phyloP scores from a whole-genome alignment of 192 early-diverging fungal species.

The Coemansia sp. region DNA sequence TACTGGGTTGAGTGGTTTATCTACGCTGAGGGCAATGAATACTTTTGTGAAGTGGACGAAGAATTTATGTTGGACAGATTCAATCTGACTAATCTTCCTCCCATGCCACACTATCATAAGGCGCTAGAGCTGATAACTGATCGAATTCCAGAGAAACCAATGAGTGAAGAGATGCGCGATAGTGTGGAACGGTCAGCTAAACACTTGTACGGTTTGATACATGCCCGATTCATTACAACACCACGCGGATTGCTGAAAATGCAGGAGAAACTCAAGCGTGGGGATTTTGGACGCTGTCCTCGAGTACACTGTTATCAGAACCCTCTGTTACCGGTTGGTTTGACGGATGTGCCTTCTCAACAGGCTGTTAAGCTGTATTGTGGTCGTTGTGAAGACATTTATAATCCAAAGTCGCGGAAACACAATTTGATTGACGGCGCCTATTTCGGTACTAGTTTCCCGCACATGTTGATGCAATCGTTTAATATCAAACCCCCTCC shows the following conservation, averaged over 20 bases:
- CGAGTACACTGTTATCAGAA: slow-evolving; percentile 89
- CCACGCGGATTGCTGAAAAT: slow-evolving; percentile 89
- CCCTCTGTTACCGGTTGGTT: slow-evolving; percentile 84
- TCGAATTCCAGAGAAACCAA: slow-evolving; percentile 44
- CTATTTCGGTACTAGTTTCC: slow-evolving; percentile 94
- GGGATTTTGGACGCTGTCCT: slow-evolving; percentile 95
- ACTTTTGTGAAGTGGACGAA: slow-evolving; percentile 98
- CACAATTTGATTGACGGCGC: slow-evolving; percentile 91
- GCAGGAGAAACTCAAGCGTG: slow-evolving; percentile 92
- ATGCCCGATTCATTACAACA: slow-evolving; percentile 94
- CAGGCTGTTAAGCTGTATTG: slow-evolving; percentile 95
- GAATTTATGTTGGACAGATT: slow-evolving; percentile 96
- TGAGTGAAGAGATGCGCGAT: slow-evolving; percentile 65
- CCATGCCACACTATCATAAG: slow-evolving; percentile 82
- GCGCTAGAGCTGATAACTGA: slow-evolving; percentile 93
- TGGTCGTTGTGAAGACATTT: slow-evolving; percentile 94
- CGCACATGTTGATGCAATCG: slow-evolving; percentile 93
- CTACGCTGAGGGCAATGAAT: slow-evolving; percentile 89
- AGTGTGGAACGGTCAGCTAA: slow-evolving; percentile 85
- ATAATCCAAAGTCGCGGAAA: slow-evolving; percentile 83
- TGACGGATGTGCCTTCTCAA: slow-evolving; percentile 80
- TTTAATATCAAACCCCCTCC: slow-evolving; percentile 82
- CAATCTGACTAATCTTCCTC: slow-evolving; percentile 91
- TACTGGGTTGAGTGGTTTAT: slow-evolving; percentile 98
- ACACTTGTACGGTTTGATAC: slow-evolving; percentile 97